These are phyloP conservation scores for Kwoniella botswanensis DNA, from an alignment of 768 basidiomycete species.

Conservation along the genomic window DNA sequence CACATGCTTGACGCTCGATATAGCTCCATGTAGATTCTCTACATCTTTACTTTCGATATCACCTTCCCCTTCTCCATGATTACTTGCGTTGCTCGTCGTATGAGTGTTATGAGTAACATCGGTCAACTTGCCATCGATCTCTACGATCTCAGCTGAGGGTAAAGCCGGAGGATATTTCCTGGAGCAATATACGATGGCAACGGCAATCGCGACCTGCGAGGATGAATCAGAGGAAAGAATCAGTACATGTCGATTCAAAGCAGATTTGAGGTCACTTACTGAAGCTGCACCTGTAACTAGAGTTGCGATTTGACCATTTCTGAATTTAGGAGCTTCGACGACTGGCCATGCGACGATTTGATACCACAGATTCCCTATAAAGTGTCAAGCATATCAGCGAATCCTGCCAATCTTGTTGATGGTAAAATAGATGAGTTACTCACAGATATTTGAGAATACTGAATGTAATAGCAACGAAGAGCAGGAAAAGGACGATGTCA, in stretches of 20 bases:
- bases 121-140: slow-evolving; percentile 15
- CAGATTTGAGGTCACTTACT: slow-evolving; percentile 9
- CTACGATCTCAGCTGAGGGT: slow-evolving; percentile 8
- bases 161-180: slow-evolving; percentile 25
- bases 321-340: slow-evolving; percentile 71
- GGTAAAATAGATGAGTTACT: background rate
- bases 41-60: slow-evolving; percentile 11
- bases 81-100: background rate
- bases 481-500: too few relatives aligned
- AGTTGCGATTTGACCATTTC: slow-evolving; percentile 66
- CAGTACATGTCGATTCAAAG: background rate
- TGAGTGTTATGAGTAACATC: background rate
- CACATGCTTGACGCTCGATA: slow-evolving; percentile 1
- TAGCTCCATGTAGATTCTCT: slow-evolving; percentile 4
- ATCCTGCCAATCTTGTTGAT: background rate
- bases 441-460: slow-evolving; percentile 16
- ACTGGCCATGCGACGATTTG: slow-evolving; percentile 69
- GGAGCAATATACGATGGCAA: slow-evolving; percentile 25
- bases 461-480: background rate
- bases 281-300: slow-evolving; percentile 31
- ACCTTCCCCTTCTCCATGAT: background rate
- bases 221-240: background rate
- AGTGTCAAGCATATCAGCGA: too few relatives aligned
- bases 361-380: slow-evolving; percentile 52
- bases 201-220: slow-evolving; percentile 18